Percentiles rank a stretch among this genome's conserved stretches.
These are phyloP conservation scores for Babesia bovis DNA, from an alignment of 169 alveolate species.

Conservation along the genomic window DNA sequence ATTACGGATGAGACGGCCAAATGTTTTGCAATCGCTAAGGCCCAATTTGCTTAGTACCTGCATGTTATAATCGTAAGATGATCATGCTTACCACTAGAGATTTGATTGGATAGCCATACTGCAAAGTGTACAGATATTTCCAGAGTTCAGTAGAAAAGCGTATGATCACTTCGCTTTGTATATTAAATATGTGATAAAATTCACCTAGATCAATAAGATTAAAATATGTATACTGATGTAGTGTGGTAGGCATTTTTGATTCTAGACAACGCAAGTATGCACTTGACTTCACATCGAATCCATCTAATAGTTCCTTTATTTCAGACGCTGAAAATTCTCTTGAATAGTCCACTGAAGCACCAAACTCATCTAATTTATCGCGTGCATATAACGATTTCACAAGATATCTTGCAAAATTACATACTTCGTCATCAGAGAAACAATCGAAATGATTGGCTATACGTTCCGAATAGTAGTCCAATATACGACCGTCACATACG, in stretches of 20 bases:
- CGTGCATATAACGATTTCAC: conserved; percentile 26
- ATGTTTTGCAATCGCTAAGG: conserved; percentile 45
- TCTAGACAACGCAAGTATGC: conserved; percentile 34
- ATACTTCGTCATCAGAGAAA: conserved; percentile 47
- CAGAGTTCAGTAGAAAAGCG: conserved; percentile 65
- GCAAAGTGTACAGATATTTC: conserved; percentile 56
- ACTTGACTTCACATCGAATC: conserved; percentile 30
- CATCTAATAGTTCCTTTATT: conserved; percentile 18
- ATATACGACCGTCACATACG: conserved; percentile 38
- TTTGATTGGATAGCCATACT: conserved; percentile 64
- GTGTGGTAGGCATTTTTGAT: conserved; percentile 21
- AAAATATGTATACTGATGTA: conserved; percentile 58
- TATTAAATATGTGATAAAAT: conserved; percentile 46
- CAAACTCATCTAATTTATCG: neutral
- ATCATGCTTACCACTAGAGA: conserved; percentile 43
- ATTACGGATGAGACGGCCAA: conserved; percentile 55
- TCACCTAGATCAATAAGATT: conserved; percentile 64
- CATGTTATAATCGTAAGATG: neutral
- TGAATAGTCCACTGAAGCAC: conserved; percentile 38
- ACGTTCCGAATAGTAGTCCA: conserved; percentile 26
- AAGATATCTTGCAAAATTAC: conserved; percentile 60
- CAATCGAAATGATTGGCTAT: conserved; percentile 22
- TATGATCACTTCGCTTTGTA: conserved; percentile 22
- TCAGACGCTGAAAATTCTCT: neutral
- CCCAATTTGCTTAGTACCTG: conserved; percentile 51